phyloP scores from a whole-genome alignment of 176 grass and related monocot species.

The Cenchrus fungigraminus region DNA sequence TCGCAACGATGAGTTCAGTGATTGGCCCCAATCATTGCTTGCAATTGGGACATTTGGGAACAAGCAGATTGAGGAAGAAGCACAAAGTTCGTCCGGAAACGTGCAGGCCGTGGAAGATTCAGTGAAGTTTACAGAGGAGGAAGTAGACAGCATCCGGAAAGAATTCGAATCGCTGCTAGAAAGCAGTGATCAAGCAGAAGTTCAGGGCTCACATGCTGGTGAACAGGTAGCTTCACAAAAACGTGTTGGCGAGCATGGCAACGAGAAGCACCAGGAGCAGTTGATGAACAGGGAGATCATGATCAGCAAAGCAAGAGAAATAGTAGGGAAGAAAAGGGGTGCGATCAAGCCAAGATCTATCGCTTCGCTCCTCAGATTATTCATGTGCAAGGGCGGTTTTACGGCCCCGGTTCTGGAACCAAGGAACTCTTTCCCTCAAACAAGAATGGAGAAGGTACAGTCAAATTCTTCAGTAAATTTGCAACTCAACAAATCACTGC shows the following conservation, averaged over 20 bases:
- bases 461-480: slow-evolving; percentile 5
- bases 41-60: slow-evolving; percentile 82
- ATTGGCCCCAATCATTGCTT: slow-evolving; percentile 72
- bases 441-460: slow-evolving; percentile 85
- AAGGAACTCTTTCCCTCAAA: slow-evolving; percentile 64
- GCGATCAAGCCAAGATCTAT: slow-evolving; percentile 63
- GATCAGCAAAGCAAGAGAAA: slow-evolving; percentile 56
- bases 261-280: slow-evolving; percentile 40
- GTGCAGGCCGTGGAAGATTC: slow-evolving; percentile 37
- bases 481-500: neutral
- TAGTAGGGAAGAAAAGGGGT: slow-evolving; percentile 39
- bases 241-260: slow-evolving; percentile 12
- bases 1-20: slow-evolving; percentile 62
- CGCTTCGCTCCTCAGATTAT: slow-evolving; percentile 62
- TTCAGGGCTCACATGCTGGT: slow-evolving; percentile 29
- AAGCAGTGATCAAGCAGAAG: slow-evolving; percentile 35
- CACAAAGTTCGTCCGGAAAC: slow-evolving; percentile 34
- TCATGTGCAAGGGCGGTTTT: slow-evolving; percentile 69
- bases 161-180: slow-evolving; percentile 55
- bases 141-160: slow-evolving; percentile 63
- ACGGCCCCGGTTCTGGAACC: slow-evolving; percentile 42
- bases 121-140: slow-evolving; percentile 57
- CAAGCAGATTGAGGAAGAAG: slow-evolving; percentile 51
- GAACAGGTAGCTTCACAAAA: slow-evolving; percentile 34
- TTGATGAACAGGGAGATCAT: slow-evolving; percentile 46